Conservation (phyloP, 495 filamentous ascomycete genomes). For the Achaetomiella virescens region DNA sequence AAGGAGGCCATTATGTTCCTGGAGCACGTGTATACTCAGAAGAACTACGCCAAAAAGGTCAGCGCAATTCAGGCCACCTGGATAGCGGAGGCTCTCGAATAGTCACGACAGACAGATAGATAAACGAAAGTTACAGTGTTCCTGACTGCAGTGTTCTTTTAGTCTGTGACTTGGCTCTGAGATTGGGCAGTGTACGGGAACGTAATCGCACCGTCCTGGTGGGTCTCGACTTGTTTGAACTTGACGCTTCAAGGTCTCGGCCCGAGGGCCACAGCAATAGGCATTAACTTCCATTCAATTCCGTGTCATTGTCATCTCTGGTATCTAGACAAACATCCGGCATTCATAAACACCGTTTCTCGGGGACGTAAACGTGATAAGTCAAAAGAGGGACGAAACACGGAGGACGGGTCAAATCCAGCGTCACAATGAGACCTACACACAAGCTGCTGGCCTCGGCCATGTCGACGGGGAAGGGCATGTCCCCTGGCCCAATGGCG, state of each 20-base stretch:
- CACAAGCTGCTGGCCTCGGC: slow-evolving; percentile 29
- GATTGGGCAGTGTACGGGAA: too few relatives aligned
- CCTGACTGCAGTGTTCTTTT: too few relatives aligned
- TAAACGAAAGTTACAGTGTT: neutral
- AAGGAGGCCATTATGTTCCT: slow-evolving; percentile 92
- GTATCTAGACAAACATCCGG: too few relatives aligned
- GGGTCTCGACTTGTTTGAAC: too few relatives aligned
- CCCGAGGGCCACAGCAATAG: too few relatives aligned
- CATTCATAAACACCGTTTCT: too few relatives aligned
- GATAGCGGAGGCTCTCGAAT: slow-evolving; percentile 64
- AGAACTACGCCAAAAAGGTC: slow-evolving; percentile 84
- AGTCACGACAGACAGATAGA: neutral
- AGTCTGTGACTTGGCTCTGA: too few relatives aligned
- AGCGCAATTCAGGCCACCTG: slow-evolving; percentile 82
- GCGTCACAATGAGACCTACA: slow-evolving; percentile 25
- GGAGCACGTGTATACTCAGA: slow-evolving; percentile 91
- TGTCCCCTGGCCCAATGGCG: slow-evolving; percentile 57
- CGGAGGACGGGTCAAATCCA: too few relatives aligned
- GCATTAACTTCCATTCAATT: too few relatives aligned
- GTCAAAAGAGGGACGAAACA: neutral
- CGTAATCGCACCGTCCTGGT: too few relatives aligned
- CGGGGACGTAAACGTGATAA: neutral
- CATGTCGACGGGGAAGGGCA: slow-evolving; percentile 21
- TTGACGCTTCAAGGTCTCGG: too few relatives aligned
- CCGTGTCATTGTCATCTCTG: too few relatives aligned